A percentile compares a stretch with the other conserved stretches of the same genome.
phyloP scores from a whole-genome alignment of 2,329 filamentous ascomycete genomes.

The Fusarium sp. region DNA sequence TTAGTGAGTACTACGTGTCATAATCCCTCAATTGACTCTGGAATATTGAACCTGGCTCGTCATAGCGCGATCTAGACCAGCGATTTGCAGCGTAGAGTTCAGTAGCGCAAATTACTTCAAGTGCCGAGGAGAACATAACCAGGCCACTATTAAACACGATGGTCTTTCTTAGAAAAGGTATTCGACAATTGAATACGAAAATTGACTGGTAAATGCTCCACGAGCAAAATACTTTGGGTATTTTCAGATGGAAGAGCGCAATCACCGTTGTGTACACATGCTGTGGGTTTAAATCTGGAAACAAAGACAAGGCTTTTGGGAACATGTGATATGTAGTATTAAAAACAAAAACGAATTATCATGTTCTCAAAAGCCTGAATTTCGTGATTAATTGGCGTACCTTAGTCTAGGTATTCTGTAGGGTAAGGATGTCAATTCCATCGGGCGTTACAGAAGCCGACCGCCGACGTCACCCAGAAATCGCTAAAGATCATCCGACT shows the following conservation, averaged over 20 bases:
- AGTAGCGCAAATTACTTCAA: constrained; percentile 5
- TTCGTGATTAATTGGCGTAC: not conserved
- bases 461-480: constrained; percentile 43
- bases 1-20: not conserved
- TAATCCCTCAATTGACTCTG: not conserved
- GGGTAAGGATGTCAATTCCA: not conserved
- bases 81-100: not conserved
- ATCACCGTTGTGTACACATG: not conserved
- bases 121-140: not conserved
- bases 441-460: constrained; percentile 40
- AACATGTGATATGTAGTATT: not conserved
- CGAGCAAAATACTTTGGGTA: not conserved
- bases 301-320: not conserved
- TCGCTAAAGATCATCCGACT: constrained; percentile 43
- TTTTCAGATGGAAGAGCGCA: not conserved
- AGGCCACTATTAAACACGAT: not conserved
- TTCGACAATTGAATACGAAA: not conserved
- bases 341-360: not conserved
- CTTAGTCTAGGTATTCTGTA: not conserved
- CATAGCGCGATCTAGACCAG: not conserved
- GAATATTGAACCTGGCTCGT: not conserved
- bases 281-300: not conserved
- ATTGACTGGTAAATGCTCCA: not conserved
- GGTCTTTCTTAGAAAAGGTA: not conserved
- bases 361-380: not conserved